phyloP scores from a whole-genome alignment of 257 asterid species.

The Nicotiana sylvestris region DNA sequence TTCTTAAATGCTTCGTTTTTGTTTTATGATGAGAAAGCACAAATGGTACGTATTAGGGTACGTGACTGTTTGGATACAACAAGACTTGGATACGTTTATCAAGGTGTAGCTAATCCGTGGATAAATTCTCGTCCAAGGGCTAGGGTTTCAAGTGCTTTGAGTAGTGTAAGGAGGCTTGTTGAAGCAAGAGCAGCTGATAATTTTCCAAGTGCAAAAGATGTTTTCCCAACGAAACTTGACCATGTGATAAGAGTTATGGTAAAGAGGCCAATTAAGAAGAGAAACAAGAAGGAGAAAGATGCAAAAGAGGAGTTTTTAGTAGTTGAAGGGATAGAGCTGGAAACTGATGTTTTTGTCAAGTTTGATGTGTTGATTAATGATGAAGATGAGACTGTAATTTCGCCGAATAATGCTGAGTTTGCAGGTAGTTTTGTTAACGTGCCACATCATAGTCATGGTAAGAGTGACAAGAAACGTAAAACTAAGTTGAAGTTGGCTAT shows the following conservation, averaged over 20 bases:
- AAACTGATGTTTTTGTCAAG: constrained; percentile 42
- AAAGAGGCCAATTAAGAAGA: constrained; percentile 50
- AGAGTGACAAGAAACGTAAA: constrained; percentile 35
- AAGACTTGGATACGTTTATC: constrained; percentile 58
- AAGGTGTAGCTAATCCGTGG: constrained; percentile 60
- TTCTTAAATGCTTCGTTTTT: constrained; percentile 50
- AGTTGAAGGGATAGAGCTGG: constrained; percentile 48
- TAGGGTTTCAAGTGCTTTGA: constrained; percentile 26
- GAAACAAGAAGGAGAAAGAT: constrained; percentile 48
- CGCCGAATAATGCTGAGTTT: constrained; percentile 50
- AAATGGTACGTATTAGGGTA: constrained; percentile 65
- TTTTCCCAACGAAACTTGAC: constrained; percentile 51
- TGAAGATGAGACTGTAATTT: constrained; percentile 38
- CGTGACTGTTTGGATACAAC: constrained; percentile 53
- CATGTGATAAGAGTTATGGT: constrained; percentile 42
- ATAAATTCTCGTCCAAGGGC: constrained; percentile 48
- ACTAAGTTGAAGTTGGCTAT: constrained; percentile 48
- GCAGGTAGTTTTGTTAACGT: constrained; percentile 69
- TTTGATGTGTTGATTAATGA: constrained; percentile 64
- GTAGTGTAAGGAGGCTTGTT: constrained; percentile 41
- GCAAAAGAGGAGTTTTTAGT: constrained; percentile 48
- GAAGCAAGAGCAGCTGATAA: constrained; percentile 46
- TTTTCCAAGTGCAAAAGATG: constrained; percentile 16
- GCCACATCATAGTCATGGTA: constrained; percentile 53
- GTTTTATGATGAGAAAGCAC: constrained; percentile 74